These are phyloP conservation scores for Heritiera littoralis DNA, from an alignment of 345 rosid species.

Conservation along the genomic window DNA sequence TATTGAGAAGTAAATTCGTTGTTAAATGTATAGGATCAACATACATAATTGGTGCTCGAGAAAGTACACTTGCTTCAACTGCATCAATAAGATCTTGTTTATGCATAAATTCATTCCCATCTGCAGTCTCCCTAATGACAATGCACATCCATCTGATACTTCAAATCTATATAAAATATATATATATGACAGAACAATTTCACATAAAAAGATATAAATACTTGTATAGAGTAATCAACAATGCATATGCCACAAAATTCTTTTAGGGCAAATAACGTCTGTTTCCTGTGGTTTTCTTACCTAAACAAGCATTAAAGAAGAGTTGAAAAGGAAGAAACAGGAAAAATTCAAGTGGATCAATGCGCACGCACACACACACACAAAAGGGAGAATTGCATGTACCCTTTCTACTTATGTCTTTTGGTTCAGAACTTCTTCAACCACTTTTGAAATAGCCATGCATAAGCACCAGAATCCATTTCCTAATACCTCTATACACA, in stretches of 20 bases:
- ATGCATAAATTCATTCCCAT: constrained; percentile 72
- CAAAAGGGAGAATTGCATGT: constrained; percentile 23
- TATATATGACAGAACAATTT: constrained; percentile 17
- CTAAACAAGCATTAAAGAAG: constrained; percentile 35
- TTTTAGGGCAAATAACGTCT: constrained; percentile 71
- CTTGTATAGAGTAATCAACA: constrained; percentile 79
- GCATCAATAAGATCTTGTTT: constrained; percentile 91
- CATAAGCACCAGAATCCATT: too few relatives aligned
- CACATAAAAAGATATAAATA: constrained; percentile 22
- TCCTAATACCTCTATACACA: too few relatives aligned
- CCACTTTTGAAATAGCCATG: too few relatives aligned
- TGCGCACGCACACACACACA: not conserved
- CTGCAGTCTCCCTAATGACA: constrained; percentile 44
- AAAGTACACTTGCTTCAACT: constrained; percentile 91
- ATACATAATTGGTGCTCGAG: constrained; percentile 68
- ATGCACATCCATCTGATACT: too few relatives aligned
- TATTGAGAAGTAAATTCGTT: constrained; percentile 11
- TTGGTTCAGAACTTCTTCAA: too few relatives aligned
- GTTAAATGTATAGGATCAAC: constrained; percentile 25
- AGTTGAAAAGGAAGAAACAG: not conserved
- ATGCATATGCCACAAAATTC: constrained; percentile 84
- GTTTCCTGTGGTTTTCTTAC: constrained; percentile 46
- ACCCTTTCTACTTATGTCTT: constrained; percentile 38
- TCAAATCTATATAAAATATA: too few relatives aligned
- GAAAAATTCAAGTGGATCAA: constrained; percentile 9